Conservation (phyloP, 148 eudicot genomes). For the Fagopyrum homotropicum region DNA sequence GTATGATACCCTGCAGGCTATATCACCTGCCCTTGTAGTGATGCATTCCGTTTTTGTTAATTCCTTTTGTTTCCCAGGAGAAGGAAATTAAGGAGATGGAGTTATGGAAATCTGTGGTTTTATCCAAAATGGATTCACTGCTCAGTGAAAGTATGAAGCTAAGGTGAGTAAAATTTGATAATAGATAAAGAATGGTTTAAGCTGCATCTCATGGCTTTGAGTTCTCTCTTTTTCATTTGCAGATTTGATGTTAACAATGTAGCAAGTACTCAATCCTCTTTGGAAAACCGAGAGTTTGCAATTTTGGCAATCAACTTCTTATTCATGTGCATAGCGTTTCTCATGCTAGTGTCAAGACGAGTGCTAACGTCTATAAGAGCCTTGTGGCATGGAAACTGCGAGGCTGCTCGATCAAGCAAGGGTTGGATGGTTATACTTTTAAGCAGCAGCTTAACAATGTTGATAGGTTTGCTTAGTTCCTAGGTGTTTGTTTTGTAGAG, state of each 20-base stretch:
- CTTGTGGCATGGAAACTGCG: background rate
- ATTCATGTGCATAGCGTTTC: constrained; percentile 52
- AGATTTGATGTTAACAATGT: constrained; percentile 65
- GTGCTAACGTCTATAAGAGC: constrained; percentile 24
- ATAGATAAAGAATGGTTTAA: background rate
- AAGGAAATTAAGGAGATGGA: constrained; percentile 43
- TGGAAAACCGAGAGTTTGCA: constrained; percentile 74
- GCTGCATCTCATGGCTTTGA: background rate
- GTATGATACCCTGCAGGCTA: constrained; percentile 22
- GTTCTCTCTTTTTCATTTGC: constrained; percentile 13
- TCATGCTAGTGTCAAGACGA: constrained; percentile 49
- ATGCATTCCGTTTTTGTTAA: background rate
- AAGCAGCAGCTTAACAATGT: constrained; percentile 50
- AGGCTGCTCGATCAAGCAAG: constrained; percentile 19
- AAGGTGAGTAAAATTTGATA: constrained; percentile 34
- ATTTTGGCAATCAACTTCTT: constrained; percentile 50
- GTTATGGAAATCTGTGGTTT: constrained; percentile 52
- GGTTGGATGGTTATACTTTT: constrained; percentile 55
- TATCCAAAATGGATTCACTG: constrained; percentile 54
- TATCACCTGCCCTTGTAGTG: background rate
- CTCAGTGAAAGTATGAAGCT: constrained; percentile 48
- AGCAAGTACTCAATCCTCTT: constrained; percentile 42
- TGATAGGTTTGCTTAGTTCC: constrained; percentile 32
- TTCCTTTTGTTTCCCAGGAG: constrained; percentile 50
- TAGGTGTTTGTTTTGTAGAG: background rate